Conservation (phyloP, 164 flowering plant species). For the Saururus chinensis region DNA sequence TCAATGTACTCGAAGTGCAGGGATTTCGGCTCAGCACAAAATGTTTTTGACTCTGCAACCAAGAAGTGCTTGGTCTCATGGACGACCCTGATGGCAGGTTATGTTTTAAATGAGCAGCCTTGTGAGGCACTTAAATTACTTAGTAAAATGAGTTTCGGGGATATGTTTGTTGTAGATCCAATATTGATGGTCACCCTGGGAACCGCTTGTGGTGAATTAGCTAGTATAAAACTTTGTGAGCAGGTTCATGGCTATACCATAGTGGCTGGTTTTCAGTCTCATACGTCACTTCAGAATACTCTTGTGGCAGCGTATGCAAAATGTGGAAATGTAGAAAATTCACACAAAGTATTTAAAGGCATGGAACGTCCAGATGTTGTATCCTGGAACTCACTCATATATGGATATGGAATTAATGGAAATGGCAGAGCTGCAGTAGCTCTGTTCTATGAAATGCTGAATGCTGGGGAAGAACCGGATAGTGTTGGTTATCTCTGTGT, state of each 20-base stretch:
- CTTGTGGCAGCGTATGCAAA: conserved; percentile 16
- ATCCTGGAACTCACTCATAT: conserved; percentile 32
- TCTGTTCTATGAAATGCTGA: conserved; percentile 26
- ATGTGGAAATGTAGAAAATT: conserved; percentile 17
- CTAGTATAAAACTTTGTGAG: conserved; percentile 22
- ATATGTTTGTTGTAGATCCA: conserved; percentile 14
- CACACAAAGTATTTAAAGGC: conserved; percentile 18
- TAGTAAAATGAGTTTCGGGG: conserved; percentile 7
- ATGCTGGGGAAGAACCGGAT: conserved; percentile 17
- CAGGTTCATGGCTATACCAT: conserved; percentile 26
- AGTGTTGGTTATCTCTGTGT: conserved; percentile 20
- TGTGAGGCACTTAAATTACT: conserved; percentile 21
- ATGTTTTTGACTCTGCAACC: conserved; percentile 12
- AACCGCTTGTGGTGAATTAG: conserved; percentile 25
- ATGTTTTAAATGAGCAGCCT: conserved; percentile 19
- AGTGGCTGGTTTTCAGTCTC: conserved; percentile 15
- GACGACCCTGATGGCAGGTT: conserved; percentile 34
- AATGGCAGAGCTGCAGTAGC: conserved; percentile 23
- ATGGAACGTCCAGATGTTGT: conserved; percentile 19
- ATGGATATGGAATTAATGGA: conserved; percentile 35
- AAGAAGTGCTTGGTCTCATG: conserved; percentile 25
- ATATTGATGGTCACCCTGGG: conserved; percentile 13
- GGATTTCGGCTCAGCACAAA: conserved; percentile 21
- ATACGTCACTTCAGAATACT: conserved; percentile 22
- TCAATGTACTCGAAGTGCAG: conserved; percentile 31